These are phyloP conservation scores for Pachysandra terminalis DNA, from an alignment of 164 flowering plant species.

Conservation along the genomic window DNA sequence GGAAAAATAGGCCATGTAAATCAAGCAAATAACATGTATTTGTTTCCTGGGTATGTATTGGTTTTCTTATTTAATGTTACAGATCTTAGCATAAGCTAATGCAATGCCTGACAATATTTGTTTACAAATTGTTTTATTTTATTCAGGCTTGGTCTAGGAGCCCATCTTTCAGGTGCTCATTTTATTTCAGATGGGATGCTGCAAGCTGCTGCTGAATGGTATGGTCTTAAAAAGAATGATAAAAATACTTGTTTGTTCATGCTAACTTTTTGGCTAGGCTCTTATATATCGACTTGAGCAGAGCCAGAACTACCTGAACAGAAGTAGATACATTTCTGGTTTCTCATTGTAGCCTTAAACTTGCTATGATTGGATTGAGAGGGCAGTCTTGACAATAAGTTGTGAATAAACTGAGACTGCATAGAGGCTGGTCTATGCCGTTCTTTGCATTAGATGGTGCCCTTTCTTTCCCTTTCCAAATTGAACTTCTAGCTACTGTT, in stretches of 20 bases:
- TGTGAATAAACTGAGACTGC: not conserved
- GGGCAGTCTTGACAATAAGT: not conserved
- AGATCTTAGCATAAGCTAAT: not conserved
- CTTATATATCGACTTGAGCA: not conserved
- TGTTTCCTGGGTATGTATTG: slow-evolving; percentile 87
- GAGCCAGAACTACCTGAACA: not conserved
- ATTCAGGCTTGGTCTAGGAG: slow-evolving; percentile 91
- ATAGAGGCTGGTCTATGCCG: not conserved
- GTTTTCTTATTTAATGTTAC: not conserved
- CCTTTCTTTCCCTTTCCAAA: no score
- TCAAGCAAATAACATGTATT: slow-evolving; percentile 99
- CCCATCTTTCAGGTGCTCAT: slow-evolving; percentile 84
- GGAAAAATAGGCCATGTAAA: slow-evolving; percentile 90
- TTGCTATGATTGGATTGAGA: not conserved
- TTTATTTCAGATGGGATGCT: slow-evolving; percentile 89
- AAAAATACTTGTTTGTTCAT: not conserved
- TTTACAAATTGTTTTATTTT: slow-evolving; percentile 11
- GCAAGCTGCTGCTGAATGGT: slow-evolving; percentile 97
- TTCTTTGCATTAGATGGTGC: not conserved
- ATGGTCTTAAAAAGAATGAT: slow-evolving; percentile 11
- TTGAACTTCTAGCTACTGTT: not conserved
- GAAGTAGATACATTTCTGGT: not conserved
- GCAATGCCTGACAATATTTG: slow-evolving; percentile 1
- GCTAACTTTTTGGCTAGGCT: not conserved
- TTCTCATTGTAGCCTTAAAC: not conserved